Percentiles rank a stretch among this genome's conserved stretches.
Conservation (phyloP, 176 grass and related monocot species). For the Musa troglodytarum region DNA sequence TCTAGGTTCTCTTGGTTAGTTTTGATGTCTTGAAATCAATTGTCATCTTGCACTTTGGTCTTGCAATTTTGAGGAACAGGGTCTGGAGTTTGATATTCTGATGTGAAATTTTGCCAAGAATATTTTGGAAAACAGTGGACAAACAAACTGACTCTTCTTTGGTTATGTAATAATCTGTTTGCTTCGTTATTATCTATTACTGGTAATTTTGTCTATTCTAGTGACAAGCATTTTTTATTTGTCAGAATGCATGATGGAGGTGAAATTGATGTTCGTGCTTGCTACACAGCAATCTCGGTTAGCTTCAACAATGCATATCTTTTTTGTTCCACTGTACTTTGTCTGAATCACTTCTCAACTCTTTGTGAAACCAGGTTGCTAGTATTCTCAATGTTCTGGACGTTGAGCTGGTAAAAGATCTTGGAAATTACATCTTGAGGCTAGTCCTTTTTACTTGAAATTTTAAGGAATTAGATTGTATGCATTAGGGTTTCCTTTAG, state of each 20-base stretch:
- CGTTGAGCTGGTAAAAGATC: slow-evolving; percentile 47
- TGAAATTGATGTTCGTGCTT: slow-evolving; percentile 90
- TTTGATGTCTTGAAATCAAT: not conserved
- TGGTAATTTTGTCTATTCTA: not conserved
- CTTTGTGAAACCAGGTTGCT: slow-evolving; percentile 49
- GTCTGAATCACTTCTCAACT: slow-evolving; percentile 5
- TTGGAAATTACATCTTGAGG: slow-evolving; percentile 76
- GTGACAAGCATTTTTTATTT: not conserved
- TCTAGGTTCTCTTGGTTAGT: not conserved
- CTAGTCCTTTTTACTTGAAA: slow-evolving; percentile 17
- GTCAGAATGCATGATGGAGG: slow-evolving; percentile 83
- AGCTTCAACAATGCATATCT: slow-evolving; percentile 5
- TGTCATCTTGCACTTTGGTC: not conserved
- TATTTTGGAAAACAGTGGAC: no score
- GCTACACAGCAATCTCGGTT: slow-evolving; percentile 88
- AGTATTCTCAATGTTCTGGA: slow-evolving; percentile 91
- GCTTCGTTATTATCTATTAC: no score
- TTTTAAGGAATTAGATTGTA: not conserved
- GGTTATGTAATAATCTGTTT: not conserved
- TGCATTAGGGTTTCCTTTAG: not conserved
- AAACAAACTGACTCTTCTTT: not conserved
- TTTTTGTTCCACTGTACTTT: slow-evolving; percentile 10
- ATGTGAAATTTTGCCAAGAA: no score
- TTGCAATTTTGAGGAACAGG: no score
- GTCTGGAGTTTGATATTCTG: no score